phyloP scores from a whole-genome alignment of 2,329 filamentous ascomycete species.

The Hypomyces perniciosus region DNA sequence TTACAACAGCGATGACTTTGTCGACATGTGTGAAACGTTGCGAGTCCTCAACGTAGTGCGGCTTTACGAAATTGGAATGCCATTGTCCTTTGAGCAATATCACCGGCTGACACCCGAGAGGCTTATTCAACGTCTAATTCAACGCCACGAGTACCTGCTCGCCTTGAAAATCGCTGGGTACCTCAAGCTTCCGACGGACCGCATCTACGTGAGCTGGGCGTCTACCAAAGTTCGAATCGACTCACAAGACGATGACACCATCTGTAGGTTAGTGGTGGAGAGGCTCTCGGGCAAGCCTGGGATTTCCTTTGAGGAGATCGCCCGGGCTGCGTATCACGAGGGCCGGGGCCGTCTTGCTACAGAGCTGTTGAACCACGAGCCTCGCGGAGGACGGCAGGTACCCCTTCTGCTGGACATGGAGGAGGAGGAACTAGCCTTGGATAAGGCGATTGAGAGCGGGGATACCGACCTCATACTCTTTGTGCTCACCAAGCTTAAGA shows the following conservation, averaged over 20 bases:
- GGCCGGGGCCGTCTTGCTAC: constrained; percentile 85
- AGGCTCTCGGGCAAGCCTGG: constrained; percentile 82
- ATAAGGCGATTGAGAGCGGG: constrained; percentile 93
- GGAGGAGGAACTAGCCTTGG: constrained; percentile 87
- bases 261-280: constrained; percentile 80
- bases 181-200: constrained; percentile 76
- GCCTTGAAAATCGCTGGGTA: constrained; percentile 85
- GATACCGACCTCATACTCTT: constrained; percentile 91
- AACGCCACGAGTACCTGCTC: constrained; percentile 83
- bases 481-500: constrained; percentile 81
- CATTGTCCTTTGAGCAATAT: constrained; percentile 90
- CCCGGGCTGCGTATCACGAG: constrained; percentile 88
- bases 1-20: constrained; percentile 97
- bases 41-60: constrained; percentile 89
- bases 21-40: constrained; percentile 93
- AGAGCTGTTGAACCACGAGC: constrained; percentile 86
- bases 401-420: constrained; percentile 91
- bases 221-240: constrained; percentile 86
- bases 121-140: constrained; percentile 78
- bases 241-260: constrained; percentile 77
- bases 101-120: constrained; percentile 83
- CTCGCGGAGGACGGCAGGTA: constrained; percentile 90
- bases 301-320: constrained; percentile 93
- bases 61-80: constrained; percentile 85
- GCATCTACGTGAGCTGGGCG: constrained; percentile 95